Percentiles rank a stretch among this genome's conserved stretches.
Evolutionary conservation across 192 early-diverging fungal species (phyloP).

Genomic region (Coemansia sp.): DNA sequence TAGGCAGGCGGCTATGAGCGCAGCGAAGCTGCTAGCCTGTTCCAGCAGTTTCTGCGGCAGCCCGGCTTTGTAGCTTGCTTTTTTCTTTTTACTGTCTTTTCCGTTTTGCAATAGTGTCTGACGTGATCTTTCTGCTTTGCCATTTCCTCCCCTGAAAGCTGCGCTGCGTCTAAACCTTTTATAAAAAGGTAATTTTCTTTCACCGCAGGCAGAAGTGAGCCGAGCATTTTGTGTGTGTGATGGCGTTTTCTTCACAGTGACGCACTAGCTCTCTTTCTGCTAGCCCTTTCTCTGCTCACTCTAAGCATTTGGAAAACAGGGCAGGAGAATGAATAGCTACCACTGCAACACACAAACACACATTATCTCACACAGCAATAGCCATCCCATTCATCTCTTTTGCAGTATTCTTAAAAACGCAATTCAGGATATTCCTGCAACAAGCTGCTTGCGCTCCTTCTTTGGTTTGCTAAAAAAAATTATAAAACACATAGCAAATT

Average conservation of each 20-base stretch:
- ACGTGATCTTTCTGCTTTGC: constrained; percentile 1
- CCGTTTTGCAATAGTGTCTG: constrained; percentile 1
- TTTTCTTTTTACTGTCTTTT: background rate
- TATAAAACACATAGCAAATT: no score
- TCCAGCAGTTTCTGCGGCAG: background rate
- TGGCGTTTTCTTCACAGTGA: background rate
- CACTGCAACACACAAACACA: background rate
- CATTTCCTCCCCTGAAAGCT: background rate
- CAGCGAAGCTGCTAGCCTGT: background rate
- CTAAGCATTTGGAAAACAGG: background rate
- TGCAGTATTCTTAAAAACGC: no score
- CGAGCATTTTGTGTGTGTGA: background rate
- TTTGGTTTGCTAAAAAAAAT: no score
- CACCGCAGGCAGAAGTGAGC: background rate
- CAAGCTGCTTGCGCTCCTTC: no score
- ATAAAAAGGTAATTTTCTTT: background rate
- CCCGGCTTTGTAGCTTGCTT: background rate
- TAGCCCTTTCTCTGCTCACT: background rate
- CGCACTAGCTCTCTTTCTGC: background rate
- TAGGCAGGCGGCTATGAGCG: background rate
- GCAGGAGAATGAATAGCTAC: no score
- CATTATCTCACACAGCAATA: background rate
- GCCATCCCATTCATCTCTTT: background rate
- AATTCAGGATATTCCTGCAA: no score
- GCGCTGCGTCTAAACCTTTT: background rate